These are phyloP conservation scores for Globisporangium nagaii DNA, from an alignment of 352 stramenopile genomes.

Conservation along the genomic window DNA sequence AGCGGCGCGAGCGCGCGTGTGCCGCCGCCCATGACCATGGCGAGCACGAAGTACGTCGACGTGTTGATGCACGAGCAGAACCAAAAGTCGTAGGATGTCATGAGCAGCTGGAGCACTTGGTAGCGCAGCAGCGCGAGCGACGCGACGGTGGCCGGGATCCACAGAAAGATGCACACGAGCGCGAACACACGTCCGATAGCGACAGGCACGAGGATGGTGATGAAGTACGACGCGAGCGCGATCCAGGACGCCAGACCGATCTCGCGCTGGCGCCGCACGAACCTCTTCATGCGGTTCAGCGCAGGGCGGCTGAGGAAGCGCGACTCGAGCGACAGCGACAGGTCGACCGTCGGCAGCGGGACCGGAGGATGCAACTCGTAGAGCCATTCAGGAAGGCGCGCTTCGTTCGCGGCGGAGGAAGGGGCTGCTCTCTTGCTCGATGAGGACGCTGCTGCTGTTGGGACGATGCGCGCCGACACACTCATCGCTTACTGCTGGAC, in stretches of 20 bases:
- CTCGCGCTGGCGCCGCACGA: neutral
- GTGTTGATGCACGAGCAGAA: conserved; percentile 4
- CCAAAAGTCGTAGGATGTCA: conserved; percentile 1
- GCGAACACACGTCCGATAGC: neutral
- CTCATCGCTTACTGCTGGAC: too few relatives aligned
- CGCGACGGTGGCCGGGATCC: neutral
- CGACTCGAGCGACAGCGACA: conserved; percentile 2
- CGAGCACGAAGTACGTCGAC: neutral
- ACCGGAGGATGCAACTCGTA: neutral
- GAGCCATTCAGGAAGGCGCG: neutral
- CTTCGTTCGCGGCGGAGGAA: neutral
- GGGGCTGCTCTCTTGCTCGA: neutral
- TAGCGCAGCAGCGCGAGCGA: neutral
- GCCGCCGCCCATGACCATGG: neutral
- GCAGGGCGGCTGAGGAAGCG: neutral
- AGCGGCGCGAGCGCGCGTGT: neutral
- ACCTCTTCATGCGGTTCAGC: neutral
- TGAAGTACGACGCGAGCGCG: neutral
- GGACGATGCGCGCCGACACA: neutral
- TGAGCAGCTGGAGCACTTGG: neutral
- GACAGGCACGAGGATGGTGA: neutral
- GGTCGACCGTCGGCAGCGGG: neutral
- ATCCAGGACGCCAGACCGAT: neutral
- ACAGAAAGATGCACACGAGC: neutral
- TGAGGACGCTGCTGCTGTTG: neutral